Percentiles rank a stretch among this genome's conserved stretches.
Evolutionary conservation across 768 basidiomycete genomes (phyloP).

Genomic region (Termitomyces sp.): DNA sequence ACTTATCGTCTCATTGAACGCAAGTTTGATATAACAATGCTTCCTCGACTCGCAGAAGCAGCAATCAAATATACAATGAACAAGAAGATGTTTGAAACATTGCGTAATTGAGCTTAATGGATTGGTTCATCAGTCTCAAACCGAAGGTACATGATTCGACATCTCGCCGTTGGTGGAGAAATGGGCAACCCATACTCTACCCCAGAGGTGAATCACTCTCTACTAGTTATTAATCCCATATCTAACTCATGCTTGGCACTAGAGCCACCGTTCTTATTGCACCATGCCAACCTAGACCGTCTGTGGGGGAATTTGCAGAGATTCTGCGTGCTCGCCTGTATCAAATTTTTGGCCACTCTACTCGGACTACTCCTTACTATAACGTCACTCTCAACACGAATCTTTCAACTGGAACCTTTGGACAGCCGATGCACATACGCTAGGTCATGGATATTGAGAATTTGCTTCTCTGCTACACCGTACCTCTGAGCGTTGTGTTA

Average conservation of each 20-base stretch:
- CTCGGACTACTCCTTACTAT: slow-evolving; percentile 18
- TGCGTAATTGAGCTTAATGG: slow-evolving; percentile 33
- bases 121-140: slow-evolving; percentile 16
- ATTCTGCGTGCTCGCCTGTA: slow-evolving; percentile 17
- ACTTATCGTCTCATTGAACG: slow-evolving; percentile 27
- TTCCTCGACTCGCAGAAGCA: slow-evolving; percentile 17
- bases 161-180: slow-evolving; percentile 28
- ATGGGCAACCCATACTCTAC: slow-evolving; percentile 28
- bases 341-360: slow-evolving; percentile 28
- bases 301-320: slow-evolving; percentile 36
- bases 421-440: neutral
- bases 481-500: neutral
- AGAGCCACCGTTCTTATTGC: slow-evolving; percentile 36
- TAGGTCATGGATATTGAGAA: slow-evolving; percentile 5
- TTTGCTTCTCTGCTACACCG: neutral
- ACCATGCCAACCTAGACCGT: slow-evolving; percentile 34
- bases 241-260: neutral
- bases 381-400: slow-evolving; percentile 27
- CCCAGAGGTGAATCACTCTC: slow-evolving; percentile 25
- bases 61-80: slow-evolving; percentile 12
- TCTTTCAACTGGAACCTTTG: slow-evolving; percentile 10
- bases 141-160: slow-evolving; percentile 28
- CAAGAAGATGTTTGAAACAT: slow-evolving; percentile 23
- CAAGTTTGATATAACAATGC: slow-evolving; percentile 16
- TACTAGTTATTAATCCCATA: too few species aligned